These are phyloP conservation scores for Chaetomium strumarium DNA, from an alignment of 2,329 filamentous ascomycete genomes.

Conservation along the genomic window DNA sequence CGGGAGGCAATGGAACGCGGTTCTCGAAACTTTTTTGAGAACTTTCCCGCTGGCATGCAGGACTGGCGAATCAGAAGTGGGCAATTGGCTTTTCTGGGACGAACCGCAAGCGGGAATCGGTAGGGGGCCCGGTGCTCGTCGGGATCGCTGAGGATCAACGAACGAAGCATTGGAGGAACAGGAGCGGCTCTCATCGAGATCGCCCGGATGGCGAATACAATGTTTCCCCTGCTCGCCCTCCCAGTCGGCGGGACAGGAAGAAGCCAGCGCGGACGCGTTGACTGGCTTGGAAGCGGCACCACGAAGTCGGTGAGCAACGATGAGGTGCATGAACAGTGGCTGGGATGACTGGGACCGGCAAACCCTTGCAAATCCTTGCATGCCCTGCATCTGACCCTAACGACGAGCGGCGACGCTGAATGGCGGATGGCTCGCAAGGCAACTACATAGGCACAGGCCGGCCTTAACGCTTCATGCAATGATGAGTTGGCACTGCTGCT, in stretches of 20 bases:
- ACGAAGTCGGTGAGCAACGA: constrained; percentile 41
- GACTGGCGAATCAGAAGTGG: constrained; percentile 26
- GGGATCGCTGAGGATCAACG: neutral
- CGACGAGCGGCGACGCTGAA: constrained; percentile 27
- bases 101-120: constrained; percentile 21
- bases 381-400: constrained; percentile 29
- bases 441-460: constrained; percentile 38
- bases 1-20: constrained; percentile 5
- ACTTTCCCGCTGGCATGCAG: constrained; percentile 10
- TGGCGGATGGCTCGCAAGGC: constrained; percentile 33
- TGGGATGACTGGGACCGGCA: constrained; percentile 13
- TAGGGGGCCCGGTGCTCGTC: constrained; percentile 18
- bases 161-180: neutral
- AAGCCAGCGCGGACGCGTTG: constrained; percentile 15
- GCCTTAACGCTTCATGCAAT: constrained; percentile 56
- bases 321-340: constrained; percentile 43
- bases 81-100: constrained; percentile 24
- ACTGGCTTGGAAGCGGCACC: constrained; percentile 29
- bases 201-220: constrained; percentile 11
- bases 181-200: neutral
- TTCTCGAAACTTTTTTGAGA: constrained; percentile 20
- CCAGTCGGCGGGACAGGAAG: constrained; percentile 1
- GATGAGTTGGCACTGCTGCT: constrained; percentile 70
- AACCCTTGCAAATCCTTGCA: constrained; percentile 30
- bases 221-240: neutral